phyloP scores from a whole-genome alignment of 129 eudicot species.

The Sambucus nigra region DNA sequence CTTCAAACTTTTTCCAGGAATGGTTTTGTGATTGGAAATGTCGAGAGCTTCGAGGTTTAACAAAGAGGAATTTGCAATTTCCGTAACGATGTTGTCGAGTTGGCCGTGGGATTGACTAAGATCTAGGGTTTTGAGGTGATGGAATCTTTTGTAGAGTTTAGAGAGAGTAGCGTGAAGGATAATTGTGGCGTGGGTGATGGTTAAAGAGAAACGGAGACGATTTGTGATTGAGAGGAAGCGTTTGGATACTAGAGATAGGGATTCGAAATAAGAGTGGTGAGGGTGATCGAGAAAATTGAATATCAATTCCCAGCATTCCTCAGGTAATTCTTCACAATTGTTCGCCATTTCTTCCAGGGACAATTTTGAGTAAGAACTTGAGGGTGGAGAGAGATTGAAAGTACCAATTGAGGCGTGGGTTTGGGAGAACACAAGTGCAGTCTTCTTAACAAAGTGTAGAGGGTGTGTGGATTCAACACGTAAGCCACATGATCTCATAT shows the following conservation, averaged over 20 bases:
- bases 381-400: background rate
- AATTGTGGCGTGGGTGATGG: slow-evolving; percentile 22
- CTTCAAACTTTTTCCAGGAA: slow-evolving; percentile 27
- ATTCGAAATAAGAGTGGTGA: slow-evolving; percentile 35
- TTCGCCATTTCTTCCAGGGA: slow-evolving; percentile 14
- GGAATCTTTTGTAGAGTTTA: slow-evolving; percentile 27
- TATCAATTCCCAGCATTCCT: slow-evolving; percentile 41
- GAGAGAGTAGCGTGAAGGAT: slow-evolving; percentile 30
- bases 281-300: slow-evolving; percentile 27
- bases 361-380: slow-evolving; percentile 4
- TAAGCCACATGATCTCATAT: no score
- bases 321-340: slow-evolving; percentile 27
- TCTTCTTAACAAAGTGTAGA: no score
- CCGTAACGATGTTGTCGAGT: slow-evolving; percentile 16
- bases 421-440: no score
- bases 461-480: no score
- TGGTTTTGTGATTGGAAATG: slow-evolving; percentile 20
- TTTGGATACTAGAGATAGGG: slow-evolving; percentile 34
- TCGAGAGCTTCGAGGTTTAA: slow-evolving; percentile 29
- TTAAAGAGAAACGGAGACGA: slow-evolving; percentile 25
- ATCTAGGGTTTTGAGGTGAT: slow-evolving; percentile 38
- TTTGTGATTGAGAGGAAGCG: slow-evolving; percentile 35
- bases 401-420: no score
- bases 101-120: slow-evolving; percentile 13
- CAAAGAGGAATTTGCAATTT: slow-evolving; percentile 18